A percentile compares a stretch with the other conserved stretches of the same genome.
These are phyloP conservation scores for Clonostachys rosea DNA, from an alignment of 2,329 filamentous ascomycete genomes.

Conservation along the genomic window DNA sequence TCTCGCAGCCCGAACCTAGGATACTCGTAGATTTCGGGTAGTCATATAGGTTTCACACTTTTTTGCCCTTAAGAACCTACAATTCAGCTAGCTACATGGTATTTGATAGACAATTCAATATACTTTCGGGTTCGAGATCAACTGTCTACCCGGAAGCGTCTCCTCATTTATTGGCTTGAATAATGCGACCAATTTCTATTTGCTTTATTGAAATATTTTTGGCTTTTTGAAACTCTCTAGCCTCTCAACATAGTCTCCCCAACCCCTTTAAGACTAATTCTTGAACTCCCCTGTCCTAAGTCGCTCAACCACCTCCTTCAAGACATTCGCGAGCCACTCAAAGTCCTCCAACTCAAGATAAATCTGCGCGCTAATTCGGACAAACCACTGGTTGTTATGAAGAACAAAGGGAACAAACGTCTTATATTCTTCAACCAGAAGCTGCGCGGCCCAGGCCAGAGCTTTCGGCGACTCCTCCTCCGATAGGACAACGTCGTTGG, in stretches of 20 bases:
- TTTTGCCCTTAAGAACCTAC: too few relatives aligned
- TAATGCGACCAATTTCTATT: too few relatives aligned
- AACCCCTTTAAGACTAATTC: neutral
- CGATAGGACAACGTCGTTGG: conserved; percentile 17
- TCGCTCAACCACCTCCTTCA: conserved; percentile 45
- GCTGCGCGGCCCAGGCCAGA: conserved; percentile 52
- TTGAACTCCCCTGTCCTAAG: conserved; percentile 28
- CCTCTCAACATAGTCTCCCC: neutral
- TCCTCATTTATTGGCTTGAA: too few relatives aligned
- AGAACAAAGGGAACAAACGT: conserved; percentile 67
- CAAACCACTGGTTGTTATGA: conserved; percentile 62
- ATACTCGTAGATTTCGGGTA: too few relatives aligned
- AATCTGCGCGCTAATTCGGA: conserved; percentile 72
- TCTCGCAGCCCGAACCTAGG: too few relatives aligned
- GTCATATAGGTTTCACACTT: too few relatives aligned
- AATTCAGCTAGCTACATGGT: too few relatives aligned
- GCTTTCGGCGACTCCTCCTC: conserved; percentile 25
- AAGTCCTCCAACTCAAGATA: conserved; percentile 82
- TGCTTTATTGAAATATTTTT: too few relatives aligned
- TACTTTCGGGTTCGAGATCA: too few relatives aligned
- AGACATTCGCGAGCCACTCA: conserved; percentile 56
- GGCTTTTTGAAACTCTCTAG: too few relatives aligned
- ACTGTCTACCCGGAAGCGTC: too few relatives aligned
- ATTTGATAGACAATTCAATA: too few relatives aligned
- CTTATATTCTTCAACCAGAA: conserved; percentile 53